A percentile compares a stretch with the other conserved stretches of the same genome.
phyloP scores from a whole-genome alignment of 2,329 filamentous ascomycete species.

The Emergomyces africanus region DNA sequence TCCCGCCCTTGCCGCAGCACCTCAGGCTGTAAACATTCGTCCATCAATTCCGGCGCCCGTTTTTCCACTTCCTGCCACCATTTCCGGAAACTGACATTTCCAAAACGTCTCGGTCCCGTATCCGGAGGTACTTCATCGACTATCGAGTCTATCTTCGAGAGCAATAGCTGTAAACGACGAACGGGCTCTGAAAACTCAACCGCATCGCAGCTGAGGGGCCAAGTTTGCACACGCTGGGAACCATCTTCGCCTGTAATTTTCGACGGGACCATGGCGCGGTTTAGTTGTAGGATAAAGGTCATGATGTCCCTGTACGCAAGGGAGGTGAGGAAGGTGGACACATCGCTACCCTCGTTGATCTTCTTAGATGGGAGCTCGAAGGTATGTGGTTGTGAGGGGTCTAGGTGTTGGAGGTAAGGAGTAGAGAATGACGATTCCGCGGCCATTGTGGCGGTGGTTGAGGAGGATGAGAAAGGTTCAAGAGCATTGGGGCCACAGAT shows the following conservation, averaged over 20 bases:
- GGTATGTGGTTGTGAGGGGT: slow-evolving; percentile 35
- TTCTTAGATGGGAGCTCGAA: slow-evolving; percentile 62
- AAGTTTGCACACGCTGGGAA: slow-evolving; percentile 33
- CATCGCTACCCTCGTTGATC: slow-evolving; percentile 76
- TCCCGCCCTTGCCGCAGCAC: slow-evolving; percentile 28
- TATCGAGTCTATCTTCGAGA: slow-evolving; percentile 51
- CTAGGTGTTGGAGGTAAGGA: slow-evolving; percentile 34
- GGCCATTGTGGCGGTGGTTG: not conserved
- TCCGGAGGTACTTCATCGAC: slow-evolving; percentile 73
- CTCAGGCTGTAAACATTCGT: slow-evolving; percentile 40
- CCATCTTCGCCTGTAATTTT: slow-evolving; percentile 29
- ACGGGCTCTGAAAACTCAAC: slow-evolving; percentile 45
- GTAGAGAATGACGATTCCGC: slow-evolving; percentile 1
- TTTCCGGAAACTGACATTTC: slow-evolving; percentile 77
- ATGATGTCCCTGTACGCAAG: slow-evolving; percentile 79
- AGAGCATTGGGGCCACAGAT: not conserved
- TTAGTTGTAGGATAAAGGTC: slow-evolving; percentile 79
- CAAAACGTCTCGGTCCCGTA: slow-evolving; percentile 75
- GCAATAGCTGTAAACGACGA: slow-evolving; percentile 50
- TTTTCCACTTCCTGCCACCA: slow-evolving; percentile 64
- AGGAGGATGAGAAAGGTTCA: not conserved
- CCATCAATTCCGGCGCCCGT: slow-evolving; percentile 43
- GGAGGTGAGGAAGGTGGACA: slow-evolving; percentile 65
- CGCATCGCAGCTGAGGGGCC: slow-evolving; percentile 31
- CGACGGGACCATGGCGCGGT: slow-evolving; percentile 68